Conservation (phyloP, 148 eudicot species). For the Vaccinium macrocarpon region DNA sequence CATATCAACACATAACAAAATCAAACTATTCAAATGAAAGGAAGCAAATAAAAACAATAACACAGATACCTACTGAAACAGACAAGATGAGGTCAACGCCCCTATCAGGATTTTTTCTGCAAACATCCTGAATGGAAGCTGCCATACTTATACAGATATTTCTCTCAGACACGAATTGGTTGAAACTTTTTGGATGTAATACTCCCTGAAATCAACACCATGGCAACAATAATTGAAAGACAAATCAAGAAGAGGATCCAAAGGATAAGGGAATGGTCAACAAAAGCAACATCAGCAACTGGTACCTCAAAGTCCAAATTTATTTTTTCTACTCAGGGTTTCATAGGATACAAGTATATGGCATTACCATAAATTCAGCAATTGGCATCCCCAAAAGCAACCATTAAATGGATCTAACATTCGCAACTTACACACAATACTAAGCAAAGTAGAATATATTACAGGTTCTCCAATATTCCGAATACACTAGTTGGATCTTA, state of each 20-base stretch:
- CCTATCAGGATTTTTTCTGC: constrained; percentile 84
- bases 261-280: neutral
- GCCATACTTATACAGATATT: constrained; percentile 69
- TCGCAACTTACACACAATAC: neutral
- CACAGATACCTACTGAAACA: constrained; percentile 64
- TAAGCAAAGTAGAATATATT: neutral
- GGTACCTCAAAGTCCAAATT: neutral
- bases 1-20: neutral
- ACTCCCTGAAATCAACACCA: constrained; percentile 47
- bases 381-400: constrained; percentile 1
- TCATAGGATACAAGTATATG: neutral
- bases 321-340: neutral
- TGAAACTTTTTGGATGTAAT: constrained; percentile 60
- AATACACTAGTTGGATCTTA: neutral
- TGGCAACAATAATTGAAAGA: neutral
- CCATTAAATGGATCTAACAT: neutral
- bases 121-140: constrained; percentile 76
- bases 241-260: constrained; percentile 9
- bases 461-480: neutral
- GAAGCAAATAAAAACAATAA: neutral
- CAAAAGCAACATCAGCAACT: neutral
- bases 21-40: neutral
- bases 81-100: constrained; percentile 93
- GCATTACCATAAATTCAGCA: neutral
- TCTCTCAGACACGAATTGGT: constrained; percentile 46